Evolutionary conservation across 495 filamentous ascomycete genomes (phyloP).

Genomic region (Corynascus novoguineensis): DNA sequence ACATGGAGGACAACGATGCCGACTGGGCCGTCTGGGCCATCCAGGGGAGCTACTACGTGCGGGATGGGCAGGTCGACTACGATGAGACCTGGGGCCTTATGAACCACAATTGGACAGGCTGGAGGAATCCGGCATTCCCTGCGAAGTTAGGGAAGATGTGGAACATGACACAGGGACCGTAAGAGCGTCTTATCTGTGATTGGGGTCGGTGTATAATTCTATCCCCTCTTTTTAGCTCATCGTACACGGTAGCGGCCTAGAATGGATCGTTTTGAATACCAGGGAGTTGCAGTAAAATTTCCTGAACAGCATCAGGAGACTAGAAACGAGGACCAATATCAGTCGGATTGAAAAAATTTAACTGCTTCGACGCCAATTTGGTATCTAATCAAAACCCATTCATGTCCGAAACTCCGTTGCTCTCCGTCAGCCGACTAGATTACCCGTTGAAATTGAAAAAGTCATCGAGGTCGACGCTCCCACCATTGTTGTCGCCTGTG

Average conservation of each 20-base stretch:
- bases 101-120: conserved; percentile 38
- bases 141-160: conserved; percentile 37
- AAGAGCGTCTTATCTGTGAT: background rate
- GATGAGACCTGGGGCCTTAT: conserved; percentile 46
- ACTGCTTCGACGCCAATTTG: background rate
- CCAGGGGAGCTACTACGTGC: conserved; percentile 46
- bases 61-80: conserved; percentile 36
- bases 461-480: conserved; percentile 34
- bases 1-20: conserved; percentile 42
- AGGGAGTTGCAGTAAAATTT: no score
- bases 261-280: background rate
- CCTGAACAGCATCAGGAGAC: background rate
- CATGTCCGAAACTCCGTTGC: background rate
- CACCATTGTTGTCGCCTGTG: conserved; percentile 31
- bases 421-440: background rate
- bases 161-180: conserved; percentile 41
- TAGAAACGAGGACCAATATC: background rate
- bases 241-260: background rate
- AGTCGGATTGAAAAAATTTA: background rate
- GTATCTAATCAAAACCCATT: background rate
- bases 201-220: background rate
- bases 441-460: conserved; percentile 16
- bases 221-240: background rate
- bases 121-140: conserved; percentile 39
- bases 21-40: conserved; percentile 50